Conservation (phyloP, 768 basidiomycete genomes). For the Kwoniella dendrophila region DNA sequence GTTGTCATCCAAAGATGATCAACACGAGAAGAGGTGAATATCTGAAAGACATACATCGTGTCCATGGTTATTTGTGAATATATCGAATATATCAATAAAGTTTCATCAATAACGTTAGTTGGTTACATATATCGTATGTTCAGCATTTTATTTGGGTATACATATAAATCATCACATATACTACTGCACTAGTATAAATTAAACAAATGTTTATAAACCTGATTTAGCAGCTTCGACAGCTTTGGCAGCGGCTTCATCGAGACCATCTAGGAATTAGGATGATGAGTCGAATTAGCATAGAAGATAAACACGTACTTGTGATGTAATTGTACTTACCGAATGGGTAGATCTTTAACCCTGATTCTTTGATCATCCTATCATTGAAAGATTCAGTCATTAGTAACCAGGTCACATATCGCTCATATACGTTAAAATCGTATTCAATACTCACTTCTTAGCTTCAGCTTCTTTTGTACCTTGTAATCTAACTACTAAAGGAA, state of each 20-base stretch:
- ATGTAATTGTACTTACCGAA: constrained; percentile 58
- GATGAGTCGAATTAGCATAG: background rate
- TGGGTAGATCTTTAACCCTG: constrained; percentile 88
- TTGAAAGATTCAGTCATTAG: background rate
- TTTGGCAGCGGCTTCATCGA: constrained; percentile 80
- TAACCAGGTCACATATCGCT: background rate
- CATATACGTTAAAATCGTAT: background rate
- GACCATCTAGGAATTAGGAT: constrained; percentile 63
- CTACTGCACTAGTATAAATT: too few species aligned
- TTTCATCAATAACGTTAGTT: too few species aligned
- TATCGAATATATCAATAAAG: too few species aligned
- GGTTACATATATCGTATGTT: too few species aligned
- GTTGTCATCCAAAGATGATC: too few species aligned
- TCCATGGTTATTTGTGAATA: too few species aligned
- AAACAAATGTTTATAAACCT: background rate
- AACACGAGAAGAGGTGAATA: too few species aligned
- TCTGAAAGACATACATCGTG: too few species aligned
- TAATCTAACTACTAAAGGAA: constrained; percentile 89
- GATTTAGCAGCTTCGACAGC: constrained; percentile 57
- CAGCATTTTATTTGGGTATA: background rate
- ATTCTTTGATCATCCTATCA: constrained; percentile 89
- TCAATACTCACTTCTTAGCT: constrained; percentile 78
- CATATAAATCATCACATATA: background rate
- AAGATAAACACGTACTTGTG: background rate
- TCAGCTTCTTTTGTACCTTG: constrained; percentile 97